Percentiles rank a stretch among this genome's conserved stretches.
These are phyloP conservation scores for Volvox reticuliferus DNA, from an alignment of 139 green algal genomes.

Conservation along the genomic window DNA sequence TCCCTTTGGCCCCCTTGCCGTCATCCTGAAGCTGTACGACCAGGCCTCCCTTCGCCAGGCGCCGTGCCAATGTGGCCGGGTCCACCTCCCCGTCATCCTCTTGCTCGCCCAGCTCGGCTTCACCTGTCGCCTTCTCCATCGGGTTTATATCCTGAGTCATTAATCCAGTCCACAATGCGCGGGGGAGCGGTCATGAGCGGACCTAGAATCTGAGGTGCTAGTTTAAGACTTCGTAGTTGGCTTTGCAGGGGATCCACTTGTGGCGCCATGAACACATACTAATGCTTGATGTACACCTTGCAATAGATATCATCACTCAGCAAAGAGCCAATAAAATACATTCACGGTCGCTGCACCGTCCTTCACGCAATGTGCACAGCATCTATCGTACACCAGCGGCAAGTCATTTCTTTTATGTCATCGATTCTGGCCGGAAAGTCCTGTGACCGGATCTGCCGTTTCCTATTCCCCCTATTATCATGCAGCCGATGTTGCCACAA, in stretches of 20 bases:
- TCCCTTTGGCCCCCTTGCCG: conserved; percentile 22
- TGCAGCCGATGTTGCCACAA: no score
- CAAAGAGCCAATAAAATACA: no score
- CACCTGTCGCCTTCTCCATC: neutral
- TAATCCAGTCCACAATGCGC: neutral
- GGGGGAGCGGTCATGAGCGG: neutral
- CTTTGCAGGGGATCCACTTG: no score
- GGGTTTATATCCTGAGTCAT: neutral
- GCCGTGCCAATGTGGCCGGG: conserved; percentile 54
- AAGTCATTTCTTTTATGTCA: neutral
- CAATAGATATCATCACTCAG: no score
- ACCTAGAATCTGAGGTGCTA: neutral
- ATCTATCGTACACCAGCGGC: neutral
- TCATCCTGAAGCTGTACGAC: conserved; percentile 47
- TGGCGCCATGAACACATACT: neutral
- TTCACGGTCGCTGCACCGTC: no score
- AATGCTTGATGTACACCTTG: neutral
- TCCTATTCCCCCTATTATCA: neutral
- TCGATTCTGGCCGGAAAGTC: neutral
- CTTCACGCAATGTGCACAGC: no score
- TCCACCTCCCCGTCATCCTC: conserved; percentile 60
- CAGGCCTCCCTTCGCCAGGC: conserved; percentile 53
- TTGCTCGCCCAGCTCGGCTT: neutral
- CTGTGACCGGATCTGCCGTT: neutral
- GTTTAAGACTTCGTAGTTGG: neutral